Base-by-base conservation (phyloP, 2,329 filamentous ascomycete genomes). In the Orbilia blumenaviensis region DNA sequence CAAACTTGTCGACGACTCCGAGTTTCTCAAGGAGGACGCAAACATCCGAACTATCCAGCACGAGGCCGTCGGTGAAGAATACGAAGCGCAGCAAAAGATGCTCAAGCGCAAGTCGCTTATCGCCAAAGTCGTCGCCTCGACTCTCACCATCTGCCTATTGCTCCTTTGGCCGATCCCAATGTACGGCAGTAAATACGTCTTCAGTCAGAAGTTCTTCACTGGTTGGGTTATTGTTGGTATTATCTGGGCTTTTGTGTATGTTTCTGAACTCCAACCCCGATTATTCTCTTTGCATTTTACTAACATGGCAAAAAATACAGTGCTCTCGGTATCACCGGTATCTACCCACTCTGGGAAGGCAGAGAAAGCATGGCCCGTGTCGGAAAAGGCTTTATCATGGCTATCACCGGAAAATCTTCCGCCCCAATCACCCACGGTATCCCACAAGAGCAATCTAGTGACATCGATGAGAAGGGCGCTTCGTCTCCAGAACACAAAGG, bases 151-250 rank as follows among this genome's bases (percentile, higher is more conserved):
- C 0, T 86, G 88, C 0, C 85, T 96, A 67, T 84, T 97, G 0
- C 86, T 97, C 1, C 87, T 97, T 14, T 97, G 93, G 93, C 93
- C 94, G 0, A 94, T 97, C 87, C 93, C 93, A 0, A 89, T 97
- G 89, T 97, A 95, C 81, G 93, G 92, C 9, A 86, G 87, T 0
- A 88, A 88, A 0, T 97, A 97, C 81, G 87, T 97, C 64, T 96
- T 95, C 83, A 89, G 87, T 82, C 91, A 92, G 85, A 86, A 86
- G 23, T 95, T 95, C 85, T 95, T 94, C 83, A 92, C 91, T 0
- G 91, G 91, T 50, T 94, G 91, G 91, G 88, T 93, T 9, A 86
- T 88, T 0, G 88, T 92, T 7, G 91, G 90, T 8, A 91, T 95
- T 66, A 85, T 94, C 44, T 95, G 92, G 92, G 79, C 93, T 93